Conservation (phyloP, 495 filamentous ascomycete species). For the Lichenothelia convexa region DNA sequence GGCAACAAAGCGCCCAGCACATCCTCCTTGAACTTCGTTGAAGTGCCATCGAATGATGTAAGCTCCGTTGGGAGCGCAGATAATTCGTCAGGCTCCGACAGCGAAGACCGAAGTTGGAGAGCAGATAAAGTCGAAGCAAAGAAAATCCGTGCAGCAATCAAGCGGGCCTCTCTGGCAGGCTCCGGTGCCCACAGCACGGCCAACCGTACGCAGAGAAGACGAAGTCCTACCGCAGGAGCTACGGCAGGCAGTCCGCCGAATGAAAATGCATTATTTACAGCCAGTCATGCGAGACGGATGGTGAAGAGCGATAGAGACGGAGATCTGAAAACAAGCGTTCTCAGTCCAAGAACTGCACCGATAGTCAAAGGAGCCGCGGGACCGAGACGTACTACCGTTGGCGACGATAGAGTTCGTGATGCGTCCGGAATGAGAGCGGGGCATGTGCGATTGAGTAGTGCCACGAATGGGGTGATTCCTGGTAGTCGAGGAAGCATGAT, state of each 20-base stretch:
- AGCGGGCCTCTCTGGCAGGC: slow-evolving; percentile 38
- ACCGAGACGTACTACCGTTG: slow-evolving; percentile 11
- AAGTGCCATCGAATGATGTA: slow-evolving; percentile 25
- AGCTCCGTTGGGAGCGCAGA: slow-evolving; percentile 30
- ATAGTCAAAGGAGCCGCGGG: slow-evolving; percentile 39
- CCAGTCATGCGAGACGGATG: slow-evolving; percentile 52
- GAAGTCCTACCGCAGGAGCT: slow-evolving; percentile 33
- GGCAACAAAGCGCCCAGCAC: slow-evolving; percentile 40
- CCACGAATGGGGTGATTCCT: not conserved
- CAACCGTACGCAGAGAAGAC: slow-evolving; percentile 34
- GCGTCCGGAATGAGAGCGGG: slow-evolving; percentile 1
- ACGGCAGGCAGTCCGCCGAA: slow-evolving; percentile 36
- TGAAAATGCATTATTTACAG: slow-evolving; percentile 45
- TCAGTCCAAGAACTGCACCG: slow-evolving; percentile 46
- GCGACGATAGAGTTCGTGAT: slow-evolving; percentile 4
- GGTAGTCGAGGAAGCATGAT: slow-evolving; percentile 1
- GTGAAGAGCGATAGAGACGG: slow-evolving; percentile 41
- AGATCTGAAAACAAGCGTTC: slow-evolving; percentile 34
- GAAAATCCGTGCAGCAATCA: slow-evolving; percentile 44
- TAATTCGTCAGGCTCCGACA: slow-evolving; percentile 22
- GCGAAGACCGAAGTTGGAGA: slow-evolving; percentile 16
- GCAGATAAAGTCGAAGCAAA: slow-evolving; percentile 37
- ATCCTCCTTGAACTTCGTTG: slow-evolving; percentile 29
- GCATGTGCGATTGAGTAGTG: slow-evolving; percentile 10
- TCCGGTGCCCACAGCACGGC: slow-evolving; percentile 9